Evolutionary conservation across 2,329 filamentous ascomycete genomes (phyloP).

Genomic region (Aspergillus bombycis): DNA sequence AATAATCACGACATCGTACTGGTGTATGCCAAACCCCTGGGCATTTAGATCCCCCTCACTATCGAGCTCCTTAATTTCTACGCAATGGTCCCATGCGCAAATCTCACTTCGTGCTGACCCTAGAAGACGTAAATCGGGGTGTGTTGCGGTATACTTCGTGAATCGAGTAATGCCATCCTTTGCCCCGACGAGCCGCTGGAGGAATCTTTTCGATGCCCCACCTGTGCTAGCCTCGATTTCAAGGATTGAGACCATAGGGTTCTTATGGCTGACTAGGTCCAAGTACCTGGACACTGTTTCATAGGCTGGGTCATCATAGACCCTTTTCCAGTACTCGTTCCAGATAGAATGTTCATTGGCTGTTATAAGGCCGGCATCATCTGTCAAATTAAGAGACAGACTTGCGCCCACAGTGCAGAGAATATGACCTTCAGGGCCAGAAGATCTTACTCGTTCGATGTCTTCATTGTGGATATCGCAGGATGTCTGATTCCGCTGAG

Average conservation of each 20-base stretch:
- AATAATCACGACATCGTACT: constrained; percentile 24
- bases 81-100: constrained; percentile 12
- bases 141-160: constrained; percentile 20
- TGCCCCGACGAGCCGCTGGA: constrained; percentile 7
- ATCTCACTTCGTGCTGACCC: constrained; percentile 5
- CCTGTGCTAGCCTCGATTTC: constrained; percentile 26
- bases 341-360: background rate
- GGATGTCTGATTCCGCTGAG: background rate
- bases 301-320: constrained; percentile 10
- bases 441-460: background rate
- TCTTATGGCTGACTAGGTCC: constrained; percentile 22
- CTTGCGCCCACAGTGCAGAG: constrained; percentile 15
- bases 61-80: constrained; percentile 16
- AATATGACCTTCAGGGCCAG: constrained; percentile 10
- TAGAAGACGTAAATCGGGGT: constrained; percentile 5
- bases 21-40: constrained; percentile 9
- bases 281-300: constrained; percentile 18
- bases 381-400: constrained; percentile 12
- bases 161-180: constrained; percentile 8
- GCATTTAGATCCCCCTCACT: constrained; percentile 4
- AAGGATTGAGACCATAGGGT: constrained; percentile 28
- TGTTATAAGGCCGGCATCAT: background rate
- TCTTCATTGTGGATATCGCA: background rate
- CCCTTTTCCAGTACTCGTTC: constrained; percentile 10
- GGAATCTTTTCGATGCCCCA: constrained; percentile 12